Conservation (phyloP, 805 yeast species). For the Yarrowia deformans region DNA sequence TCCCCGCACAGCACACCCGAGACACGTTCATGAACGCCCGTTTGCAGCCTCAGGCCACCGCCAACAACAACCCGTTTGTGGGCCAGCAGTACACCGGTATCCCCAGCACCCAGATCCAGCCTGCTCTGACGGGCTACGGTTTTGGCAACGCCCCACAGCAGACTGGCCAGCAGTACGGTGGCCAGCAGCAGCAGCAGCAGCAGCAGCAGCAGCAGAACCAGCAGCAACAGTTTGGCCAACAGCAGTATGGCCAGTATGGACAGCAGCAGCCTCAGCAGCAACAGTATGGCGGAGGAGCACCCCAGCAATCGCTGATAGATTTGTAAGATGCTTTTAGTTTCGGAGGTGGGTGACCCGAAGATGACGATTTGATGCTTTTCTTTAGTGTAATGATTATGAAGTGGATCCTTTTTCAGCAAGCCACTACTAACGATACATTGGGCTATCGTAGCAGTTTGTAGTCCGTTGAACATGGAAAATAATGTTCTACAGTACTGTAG, state of each 20-base stretch:
- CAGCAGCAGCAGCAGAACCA: conserved; percentile 24
- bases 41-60: conserved; percentile 46
- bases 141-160: conserved; percentile 75
- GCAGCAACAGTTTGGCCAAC: conserved; percentile 42
- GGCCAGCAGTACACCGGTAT: conserved; percentile 77
- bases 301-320: conserved; percentile 38
- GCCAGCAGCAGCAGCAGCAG: conserved; percentile 18
- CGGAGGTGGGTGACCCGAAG: neutral
- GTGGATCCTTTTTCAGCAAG: conserved; percentile 16
- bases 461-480: no score
- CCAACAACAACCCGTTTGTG: conserved; percentile 62
- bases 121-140: conserved; percentile 92
- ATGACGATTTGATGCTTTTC: conserved; percentile 37
- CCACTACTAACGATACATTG: conserved; percentile 14
- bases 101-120: conserved; percentile 68
- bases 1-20: conserved; percentile 91
- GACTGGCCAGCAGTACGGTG: conserved; percentile 40
- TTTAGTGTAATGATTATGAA: conserved; percentile 39
- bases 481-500: no score
- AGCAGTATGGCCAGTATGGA: conserved; percentile 41
- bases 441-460: no score
- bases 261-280: conserved; percentile 39
- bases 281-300: conserved; percentile 35
- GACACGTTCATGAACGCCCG: conserved; percentile 89
- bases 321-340: conserved; percentile 17